These are phyloP conservation scores for Phytopythium chamaehyphon DNA, from an alignment of 352 stramenopile genomes.

Conservation along the genomic window DNA sequence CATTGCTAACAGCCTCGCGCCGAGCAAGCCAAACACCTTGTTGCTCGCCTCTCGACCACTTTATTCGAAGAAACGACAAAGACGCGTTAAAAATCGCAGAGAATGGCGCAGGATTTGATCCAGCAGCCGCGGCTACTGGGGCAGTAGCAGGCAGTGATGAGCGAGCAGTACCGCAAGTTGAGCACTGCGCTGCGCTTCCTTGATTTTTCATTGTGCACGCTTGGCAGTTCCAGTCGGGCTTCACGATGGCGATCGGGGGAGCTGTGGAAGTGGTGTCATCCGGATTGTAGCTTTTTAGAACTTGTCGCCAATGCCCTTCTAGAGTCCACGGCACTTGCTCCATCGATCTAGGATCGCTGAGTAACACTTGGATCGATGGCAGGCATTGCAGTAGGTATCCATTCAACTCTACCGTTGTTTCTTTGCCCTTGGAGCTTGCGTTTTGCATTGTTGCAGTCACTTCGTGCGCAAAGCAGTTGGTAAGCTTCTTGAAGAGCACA, in stretches of 20 bases:
- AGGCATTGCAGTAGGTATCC: conserved; percentile 54
- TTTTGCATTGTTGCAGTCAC: conserved; percentile 51
- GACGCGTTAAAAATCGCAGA: conserved; percentile 47
- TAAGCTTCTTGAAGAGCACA: conserved; percentile 49
- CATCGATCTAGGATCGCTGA: conserved; percentile 24
- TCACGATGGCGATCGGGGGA: conserved; percentile 15
- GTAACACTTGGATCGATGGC: conserved; percentile 42
- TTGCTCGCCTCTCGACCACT: conserved; percentile 79
- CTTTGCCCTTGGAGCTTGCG: conserved; percentile 25
- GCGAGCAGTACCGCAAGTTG: conserved; percentile 69
- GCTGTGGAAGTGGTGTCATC: conserved; percentile 10
- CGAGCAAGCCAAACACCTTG: conserved; percentile 75
- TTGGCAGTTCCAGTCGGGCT: conserved; percentile 54
- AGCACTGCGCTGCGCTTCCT: conserved; percentile 46
- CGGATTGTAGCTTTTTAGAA: conserved; percentile 20
- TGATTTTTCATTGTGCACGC: conserved; percentile 82
- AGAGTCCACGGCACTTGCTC: conserved; percentile 36
- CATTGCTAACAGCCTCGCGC: conserved; percentile 21
- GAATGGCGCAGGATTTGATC: conserved; percentile 77
- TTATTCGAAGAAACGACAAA: conserved; percentile 72
- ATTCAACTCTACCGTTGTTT: conserved; percentile 51
- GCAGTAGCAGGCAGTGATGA: conserved; percentile 29
- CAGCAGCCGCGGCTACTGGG: conserved; percentile 20
- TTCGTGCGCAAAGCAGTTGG: conserved; percentile 60
- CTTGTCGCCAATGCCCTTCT: conserved; percentile 76